These are phyloP conservation scores for Linnemannia zychae DNA, from an alignment of 192 early-diverging fungal genomes.

Conservation along the genomic window DNA sequence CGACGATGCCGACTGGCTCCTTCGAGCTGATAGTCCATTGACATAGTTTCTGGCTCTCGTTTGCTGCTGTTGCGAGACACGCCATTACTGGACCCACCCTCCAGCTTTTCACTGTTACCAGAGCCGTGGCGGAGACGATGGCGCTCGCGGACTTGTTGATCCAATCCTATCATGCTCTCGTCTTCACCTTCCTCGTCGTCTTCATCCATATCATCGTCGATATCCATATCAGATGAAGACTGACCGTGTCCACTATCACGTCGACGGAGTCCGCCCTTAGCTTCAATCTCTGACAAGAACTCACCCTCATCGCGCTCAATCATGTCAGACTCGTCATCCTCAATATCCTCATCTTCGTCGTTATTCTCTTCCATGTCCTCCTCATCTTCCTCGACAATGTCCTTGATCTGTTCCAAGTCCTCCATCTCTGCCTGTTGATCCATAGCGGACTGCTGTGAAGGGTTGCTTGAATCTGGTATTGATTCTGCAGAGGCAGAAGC, in stretches of 20 bases:
- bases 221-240: slow-evolving; percentile 51
- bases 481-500: neutral
- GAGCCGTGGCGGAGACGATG: neutral
- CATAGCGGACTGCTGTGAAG: neutral
- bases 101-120: neutral
- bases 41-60: slow-evolving; percentile 27
- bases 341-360: slow-evolving; percentile 5
- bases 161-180: slow-evolving; percentile 16
- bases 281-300: slow-evolving; percentile 39
- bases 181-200: slow-evolving; percentile 28
- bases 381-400: slow-evolving; percentile 20
- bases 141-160: neutral
- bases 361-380: slow-evolving; percentile 20
- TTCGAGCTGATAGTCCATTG: slow-evolving; percentile 34
- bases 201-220: slow-evolving; percentile 39
- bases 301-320: slow-evolving; percentile 27
- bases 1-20: slow-evolving; percentile 13
- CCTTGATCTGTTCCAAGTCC: neutral
- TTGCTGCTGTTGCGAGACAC: slow-evolving; percentile 15
- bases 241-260: slow-evolving; percentile 53
- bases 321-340: neutral
- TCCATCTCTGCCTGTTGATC: neutral
- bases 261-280: slow-evolving; percentile 52
- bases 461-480: neutral
- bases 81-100: neutral